Percentiles rank a stretch among this genome's conserved stretches.
Conservation (phyloP, 106 monocot genomes). For the Triglochin maritima region DNA sequence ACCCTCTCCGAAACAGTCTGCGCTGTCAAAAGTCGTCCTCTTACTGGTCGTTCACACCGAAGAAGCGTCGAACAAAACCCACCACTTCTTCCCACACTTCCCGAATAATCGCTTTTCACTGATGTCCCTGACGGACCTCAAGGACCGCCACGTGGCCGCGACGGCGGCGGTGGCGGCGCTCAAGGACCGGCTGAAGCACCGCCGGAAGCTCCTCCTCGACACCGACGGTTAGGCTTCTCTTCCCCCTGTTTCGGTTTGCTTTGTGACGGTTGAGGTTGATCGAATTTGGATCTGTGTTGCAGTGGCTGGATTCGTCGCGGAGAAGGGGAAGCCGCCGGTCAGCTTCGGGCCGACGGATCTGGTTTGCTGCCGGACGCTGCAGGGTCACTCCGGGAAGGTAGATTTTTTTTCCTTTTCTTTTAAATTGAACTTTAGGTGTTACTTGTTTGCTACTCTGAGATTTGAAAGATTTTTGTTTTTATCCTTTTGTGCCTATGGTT, state of each 20-base stretch:
- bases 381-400: slow-evolving; percentile 89
- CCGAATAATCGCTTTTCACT: too few relatives aligned
- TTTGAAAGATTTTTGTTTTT: not conserved
- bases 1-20: too few relatives aligned
- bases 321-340: slow-evolving; percentile 51
- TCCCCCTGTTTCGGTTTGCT: not conserved
- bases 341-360: slow-evolving; percentile 78
- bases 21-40: too few relatives aligned
- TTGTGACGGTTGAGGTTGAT: not conserved
- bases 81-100: too few relatives aligned
- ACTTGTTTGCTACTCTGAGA: not conserved
- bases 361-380: slow-evolving; percentile 79
- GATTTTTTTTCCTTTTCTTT: not conserved
- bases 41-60: too few relatives aligned
- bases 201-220: slow-evolving; percentile 61
- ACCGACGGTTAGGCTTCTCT: slow-evolving; percentile 44
- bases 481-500: not conserved
- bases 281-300: slow-evolving; percentile 5
- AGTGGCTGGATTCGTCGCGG: slow-evolving; percentile 61
- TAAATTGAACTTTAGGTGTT: not conserved
- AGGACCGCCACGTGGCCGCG: slow-evolving; percentile 62
- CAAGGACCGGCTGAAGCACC: slow-evolving; percentile 52
- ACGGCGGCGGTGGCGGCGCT: slow-evolving; percentile 58
- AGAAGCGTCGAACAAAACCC: too few relatives aligned
- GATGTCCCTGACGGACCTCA: slow-evolving; percentile 76